Conservation (phyloP, 2,329 filamentous ascomycete species). For the Fusarium sp. region DNA sequence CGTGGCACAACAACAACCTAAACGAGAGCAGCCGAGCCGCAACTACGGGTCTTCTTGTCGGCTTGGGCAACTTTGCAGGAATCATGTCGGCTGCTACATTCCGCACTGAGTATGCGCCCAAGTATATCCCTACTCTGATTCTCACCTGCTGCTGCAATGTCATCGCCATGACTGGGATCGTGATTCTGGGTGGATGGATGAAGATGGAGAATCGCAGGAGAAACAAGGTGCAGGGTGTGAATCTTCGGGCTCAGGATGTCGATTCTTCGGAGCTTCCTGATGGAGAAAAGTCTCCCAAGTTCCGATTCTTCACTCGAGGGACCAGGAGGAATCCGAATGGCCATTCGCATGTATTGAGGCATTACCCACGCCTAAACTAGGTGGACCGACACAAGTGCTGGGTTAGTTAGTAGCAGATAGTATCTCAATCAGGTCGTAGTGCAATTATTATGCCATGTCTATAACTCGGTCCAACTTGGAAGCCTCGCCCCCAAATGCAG, state of each 20-base stretch:
- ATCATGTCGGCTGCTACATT: slow-evolving; percentile 78
- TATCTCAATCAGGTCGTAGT: background rate
- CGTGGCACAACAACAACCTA: background rate
- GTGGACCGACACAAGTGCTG: background rate
- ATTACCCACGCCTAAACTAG: background rate
- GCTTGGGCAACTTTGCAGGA: slow-evolving; percentile 51
- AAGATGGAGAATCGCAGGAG: slow-evolving; percentile 57
- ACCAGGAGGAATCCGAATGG: background rate
- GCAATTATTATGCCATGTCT: background rate
- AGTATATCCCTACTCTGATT: slow-evolving; percentile 74
- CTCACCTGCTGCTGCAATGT: slow-evolving; percentile 76
- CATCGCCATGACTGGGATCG: slow-evolving; percentile 67
- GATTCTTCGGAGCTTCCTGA: background rate
- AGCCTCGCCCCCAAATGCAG: background rate
- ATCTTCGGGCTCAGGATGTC: background rate
- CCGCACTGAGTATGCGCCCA: slow-evolving; percentile 70
- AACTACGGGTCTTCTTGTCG: background rate
- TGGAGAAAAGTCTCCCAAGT: background rate
- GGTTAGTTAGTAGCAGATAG: background rate
- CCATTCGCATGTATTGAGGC: background rate
- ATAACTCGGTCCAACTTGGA: background rate
- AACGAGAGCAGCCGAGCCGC: background rate
- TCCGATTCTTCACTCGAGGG: background rate
- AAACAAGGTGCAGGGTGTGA: background rate
- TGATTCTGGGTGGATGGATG: slow-evolving; percentile 71